Evolutionary conservation across 78 protist species (phyloP).

Genomic region (Pigoraptor vietnamica): DNA sequence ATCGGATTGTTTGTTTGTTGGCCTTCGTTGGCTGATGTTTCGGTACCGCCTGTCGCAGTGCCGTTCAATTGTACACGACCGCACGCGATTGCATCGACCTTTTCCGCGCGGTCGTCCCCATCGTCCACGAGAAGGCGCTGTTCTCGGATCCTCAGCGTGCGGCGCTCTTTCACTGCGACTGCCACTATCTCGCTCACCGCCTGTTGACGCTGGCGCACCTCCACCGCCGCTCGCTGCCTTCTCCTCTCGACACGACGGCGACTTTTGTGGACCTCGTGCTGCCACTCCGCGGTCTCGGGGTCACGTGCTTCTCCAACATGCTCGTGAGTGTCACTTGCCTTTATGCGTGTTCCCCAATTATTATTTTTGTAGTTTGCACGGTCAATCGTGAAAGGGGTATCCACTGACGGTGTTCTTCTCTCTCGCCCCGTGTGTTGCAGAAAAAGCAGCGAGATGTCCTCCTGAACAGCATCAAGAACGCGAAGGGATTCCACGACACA

Average conservation of each 20-base stretch:
- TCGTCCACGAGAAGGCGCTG: not conserved
- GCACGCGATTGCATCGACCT: not conserved
- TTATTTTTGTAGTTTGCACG: no score
- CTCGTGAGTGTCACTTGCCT: not conserved
- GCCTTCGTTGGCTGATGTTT: no score
- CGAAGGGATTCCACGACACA: not conserved
- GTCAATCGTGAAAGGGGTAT: no score
- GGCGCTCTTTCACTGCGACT: not conserved
- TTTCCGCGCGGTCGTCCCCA: slow-evolving; percentile 6
- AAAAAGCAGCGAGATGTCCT: not conserved
- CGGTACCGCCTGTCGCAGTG: no score
- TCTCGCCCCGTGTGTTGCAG: not conserved
- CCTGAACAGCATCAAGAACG: not conserved
- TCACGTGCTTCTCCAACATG: not conserved
- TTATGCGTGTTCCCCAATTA: no score
- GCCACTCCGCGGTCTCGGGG: not conserved
- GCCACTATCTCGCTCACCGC: not conserved
- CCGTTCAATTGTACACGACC: not conserved
- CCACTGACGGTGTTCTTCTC: not conserved
- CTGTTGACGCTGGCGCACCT: not conserved
- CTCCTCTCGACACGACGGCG: not conserved
- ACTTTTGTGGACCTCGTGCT: slow-evolving; percentile 1
- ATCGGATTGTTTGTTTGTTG: no score
- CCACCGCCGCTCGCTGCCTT: not conserved
- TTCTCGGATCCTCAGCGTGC: not conserved